phyloP scores from a whole-genome alignment of 1,139 yeast species.

The Lodderomyces parapsilosis region DNA sequence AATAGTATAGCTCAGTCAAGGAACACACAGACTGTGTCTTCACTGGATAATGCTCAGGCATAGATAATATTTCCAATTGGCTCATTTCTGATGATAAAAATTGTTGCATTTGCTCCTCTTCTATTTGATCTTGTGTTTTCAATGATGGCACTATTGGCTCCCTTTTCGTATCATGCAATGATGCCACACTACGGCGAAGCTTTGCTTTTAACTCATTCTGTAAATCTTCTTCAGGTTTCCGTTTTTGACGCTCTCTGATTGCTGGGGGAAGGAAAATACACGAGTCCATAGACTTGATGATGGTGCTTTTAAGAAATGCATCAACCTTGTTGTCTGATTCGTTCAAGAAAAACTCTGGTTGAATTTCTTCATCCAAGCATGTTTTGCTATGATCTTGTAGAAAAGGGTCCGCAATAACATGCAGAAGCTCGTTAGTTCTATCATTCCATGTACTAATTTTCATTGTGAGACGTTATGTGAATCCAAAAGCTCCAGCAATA shows the following conservation, averaged over 20 bases:
- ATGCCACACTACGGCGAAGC: not conserved
- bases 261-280: conserved; percentile 13
- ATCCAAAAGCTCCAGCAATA: too few species aligned
- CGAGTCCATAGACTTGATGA: conserved; percentile 14
- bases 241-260: conserved; percentile 1
- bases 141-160: conserved; percentile 14
- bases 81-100: conserved; percentile 28
- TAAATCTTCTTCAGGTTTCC: conserved; percentile 9
- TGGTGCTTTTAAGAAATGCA: conserved; percentile 13
- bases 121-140: conserved; percentile 20
- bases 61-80: conserved; percentile 37
- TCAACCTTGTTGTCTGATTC: conserved; percentile 11
- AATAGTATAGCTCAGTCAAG: conserved; percentile 79
- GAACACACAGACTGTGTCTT: conserved; percentile 53
- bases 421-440: conserved; percentile 15
- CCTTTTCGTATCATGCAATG: not conserved
- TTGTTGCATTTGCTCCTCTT: conserved; percentile 21
- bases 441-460: conserved; percentile 12
- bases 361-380: conserved; percentile 7
- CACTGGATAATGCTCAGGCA: conserved; percentile 47
- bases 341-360: conserved; percentile 7
- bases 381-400: conserved; percentile 11
- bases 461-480: too few species aligned
- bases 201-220: conserved; percentile 7
- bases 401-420: conserved; percentile 15